Conservation (phyloP, 495 filamentous ascomycete species). For the Penicillium argentinense region DNA sequence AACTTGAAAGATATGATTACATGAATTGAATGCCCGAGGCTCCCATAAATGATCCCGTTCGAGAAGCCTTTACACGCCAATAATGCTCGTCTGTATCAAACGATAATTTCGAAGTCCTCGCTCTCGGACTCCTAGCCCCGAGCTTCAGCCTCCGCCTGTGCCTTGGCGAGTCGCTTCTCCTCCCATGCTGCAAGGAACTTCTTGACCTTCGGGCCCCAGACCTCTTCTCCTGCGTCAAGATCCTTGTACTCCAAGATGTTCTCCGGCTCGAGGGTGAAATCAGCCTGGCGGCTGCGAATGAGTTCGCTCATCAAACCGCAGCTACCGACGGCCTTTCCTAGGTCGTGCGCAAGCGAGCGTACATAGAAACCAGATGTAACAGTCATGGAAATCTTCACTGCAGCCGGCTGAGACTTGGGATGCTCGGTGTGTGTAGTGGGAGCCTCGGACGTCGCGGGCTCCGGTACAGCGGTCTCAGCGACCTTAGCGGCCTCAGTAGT, state of each 20-base stretch:
- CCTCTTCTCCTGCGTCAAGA: slow-evolving; percentile 71
- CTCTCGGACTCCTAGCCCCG: background rate
- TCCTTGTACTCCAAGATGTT: slow-evolving; percentile 85
- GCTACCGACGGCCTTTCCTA: slow-evolving; percentile 79
- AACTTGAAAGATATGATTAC: background rate
- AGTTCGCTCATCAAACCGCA: slow-evolving; percentile 86
- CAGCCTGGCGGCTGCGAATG: slow-evolving; percentile 74
- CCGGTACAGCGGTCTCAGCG: slow-evolving; percentile 21
- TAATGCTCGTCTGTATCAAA: too few species aligned
- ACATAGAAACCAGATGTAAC: slow-evolving; percentile 98
- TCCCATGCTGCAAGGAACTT: slow-evolving; percentile 64
- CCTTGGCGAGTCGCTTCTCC: slow-evolving; percentile 32
- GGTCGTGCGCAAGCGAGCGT: slow-evolving; percentile 85
- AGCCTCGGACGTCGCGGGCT: slow-evolving; percentile 12
- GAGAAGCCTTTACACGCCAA: background rate
- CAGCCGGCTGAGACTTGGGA: slow-evolving; percentile 52
- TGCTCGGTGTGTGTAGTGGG: slow-evolving; percentile 16
- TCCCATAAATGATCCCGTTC: too few species aligned
- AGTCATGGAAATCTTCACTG: slow-evolving; percentile 81
- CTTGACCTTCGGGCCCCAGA: slow-evolving; percentile 78
- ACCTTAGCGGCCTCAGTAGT: too few species aligned
- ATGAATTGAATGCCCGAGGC: slow-evolving; percentile 1
- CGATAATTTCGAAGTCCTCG: too few species aligned
- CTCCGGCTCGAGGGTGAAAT: slow-evolving; percentile 60
- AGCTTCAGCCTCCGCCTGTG: slow-evolving; percentile 12